phyloP scores from a whole-genome alignment of 2,329 filamentous ascomycete species.

The Trichoderma citrinoviride region DNA sequence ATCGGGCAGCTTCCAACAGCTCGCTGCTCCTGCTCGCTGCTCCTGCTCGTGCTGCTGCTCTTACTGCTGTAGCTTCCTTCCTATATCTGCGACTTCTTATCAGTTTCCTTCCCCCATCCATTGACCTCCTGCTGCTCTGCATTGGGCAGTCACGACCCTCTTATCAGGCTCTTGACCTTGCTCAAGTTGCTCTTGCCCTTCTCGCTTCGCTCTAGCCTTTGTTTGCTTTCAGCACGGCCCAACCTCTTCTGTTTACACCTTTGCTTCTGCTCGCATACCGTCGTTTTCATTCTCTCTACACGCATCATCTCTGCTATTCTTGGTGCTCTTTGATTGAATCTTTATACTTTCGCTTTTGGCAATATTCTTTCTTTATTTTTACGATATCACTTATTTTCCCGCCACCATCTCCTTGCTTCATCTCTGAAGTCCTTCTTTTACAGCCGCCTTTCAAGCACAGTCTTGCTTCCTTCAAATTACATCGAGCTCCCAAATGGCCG shows the following conservation, averaged over 20 bases:
- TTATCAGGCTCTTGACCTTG: not conserved
- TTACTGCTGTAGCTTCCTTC: not conserved
- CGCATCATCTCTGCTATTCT: not conserved
- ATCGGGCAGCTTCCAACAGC: not conserved
- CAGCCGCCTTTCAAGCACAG: not conserved
- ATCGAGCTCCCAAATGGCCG: constrained; percentile 6
- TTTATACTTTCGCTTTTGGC: not conserved
- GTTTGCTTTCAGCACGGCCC: not conserved
- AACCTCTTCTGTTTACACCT: not conserved
- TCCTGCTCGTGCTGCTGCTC: not conserved
- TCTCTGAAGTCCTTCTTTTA: not conserved
- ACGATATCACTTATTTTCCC: not conserved
- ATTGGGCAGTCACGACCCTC: not conserved
- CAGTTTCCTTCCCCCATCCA: not conserved
- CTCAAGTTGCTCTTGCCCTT: not conserved
- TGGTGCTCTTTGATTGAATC: not conserved
- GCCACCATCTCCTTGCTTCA: not conserved
- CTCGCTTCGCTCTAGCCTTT: not conserved
- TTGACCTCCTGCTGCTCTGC: not conserved
- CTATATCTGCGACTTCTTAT: not conserved
- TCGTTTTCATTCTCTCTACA: not conserved
- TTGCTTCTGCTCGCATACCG: not conserved
- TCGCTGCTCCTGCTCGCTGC: not conserved
- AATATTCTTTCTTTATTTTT: not conserved
- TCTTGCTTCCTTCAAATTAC: not conserved